Evolutionary conservation across 768 basidiomycete species (phyloP), one percentile per base, ranked within the genome.

Genomic region (Tulasnella calospora): DNA sequence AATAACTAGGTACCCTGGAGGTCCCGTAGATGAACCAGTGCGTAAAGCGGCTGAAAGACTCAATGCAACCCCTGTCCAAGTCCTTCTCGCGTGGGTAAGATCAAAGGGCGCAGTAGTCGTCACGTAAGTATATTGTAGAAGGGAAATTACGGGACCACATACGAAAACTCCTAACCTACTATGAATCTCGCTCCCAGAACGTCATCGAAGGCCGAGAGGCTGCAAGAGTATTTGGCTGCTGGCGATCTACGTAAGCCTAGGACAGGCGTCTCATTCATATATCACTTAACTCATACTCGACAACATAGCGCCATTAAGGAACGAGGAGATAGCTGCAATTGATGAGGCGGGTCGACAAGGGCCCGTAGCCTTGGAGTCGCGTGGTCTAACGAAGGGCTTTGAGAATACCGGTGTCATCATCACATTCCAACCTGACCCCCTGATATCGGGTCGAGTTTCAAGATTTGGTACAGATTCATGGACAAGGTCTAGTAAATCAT

Each of bases 61-160:
- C 8, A 87, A 88, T 9, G 88, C 88, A n/a, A 88, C 88, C 3
- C 86, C 89, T 0, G 88, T 88, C 1, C 93, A 94, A 81, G 89
- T 92, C 46, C 84, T 94, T 33, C 88, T 94, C 73, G 84, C 88
- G 0, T 94, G 93, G 92, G 89, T 89, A 1, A 88, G 86, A 81
- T 86, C 87, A 40, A 94, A 94, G 82, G 89, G 90, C 40, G 88
- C 86, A 1, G 88, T 89, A 8, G 88, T 92, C 73, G 90, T 92
- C 79, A 93, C 92, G 90, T 92, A 82, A 74, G 88, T 84, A 0
- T 36, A 75, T 44, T 38, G 67, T 19, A 38, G 46, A 46, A 27
- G 41, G 67, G 36, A 57, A 55, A 21, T 21, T n/a, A 38, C 36
- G 57, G 33, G 41, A 57, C n/a, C 57, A 44, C 78, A n/a, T 23